Evolutionary conservation across 345 rosid species (phyloP).

Genomic region (Ricinus communis): DNA sequence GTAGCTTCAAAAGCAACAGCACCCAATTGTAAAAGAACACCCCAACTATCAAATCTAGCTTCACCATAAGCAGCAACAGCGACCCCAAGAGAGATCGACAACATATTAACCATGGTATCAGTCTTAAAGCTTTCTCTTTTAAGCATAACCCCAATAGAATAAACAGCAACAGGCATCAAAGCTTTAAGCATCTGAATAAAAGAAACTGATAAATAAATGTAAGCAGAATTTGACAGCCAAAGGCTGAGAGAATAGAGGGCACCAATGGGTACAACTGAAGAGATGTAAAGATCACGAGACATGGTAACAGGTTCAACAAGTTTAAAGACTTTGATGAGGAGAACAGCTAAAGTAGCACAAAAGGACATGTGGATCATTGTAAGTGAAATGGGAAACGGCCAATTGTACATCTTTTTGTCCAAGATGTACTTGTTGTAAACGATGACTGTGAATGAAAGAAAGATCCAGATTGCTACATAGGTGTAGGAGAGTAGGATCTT

Average conservation of each 20-base stretch:
- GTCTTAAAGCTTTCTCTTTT: conserved; percentile 67
- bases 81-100: conserved; percentile 91
- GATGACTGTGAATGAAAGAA: conserved; percentile 96
- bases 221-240: conserved; percentile 98
- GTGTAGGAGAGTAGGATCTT: conserved; percentile 92
- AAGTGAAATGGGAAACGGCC: conserved; percentile 96
- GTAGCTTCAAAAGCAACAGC: conserved; percentile 96
- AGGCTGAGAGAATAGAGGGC: conserved; percentile 84
- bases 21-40: conserved; percentile 80
- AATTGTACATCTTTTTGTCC: conserved; percentile 94
- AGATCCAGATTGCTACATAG: conserved; percentile 94
- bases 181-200: conserved; percentile 98
- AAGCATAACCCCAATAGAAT: conserved; percentile 77
- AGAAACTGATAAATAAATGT: conserved; percentile 91
- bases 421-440: conserved; percentile 99
- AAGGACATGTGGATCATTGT: conserved; percentile 99
- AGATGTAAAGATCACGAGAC: conserved; percentile 72
- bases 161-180: conserved; percentile 95
- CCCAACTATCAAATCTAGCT: conserved; percentile 90
- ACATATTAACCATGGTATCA: conserved; percentile 82
- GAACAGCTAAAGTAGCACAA: conserved; percentile 78
- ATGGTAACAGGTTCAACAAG: conserved; percentile 86
- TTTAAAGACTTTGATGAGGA: conserved; percentile 88
- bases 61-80: conserved; percentile 91
- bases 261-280: conserved; percentile 93